These are phyloP conservation scores for Yamadazyma phyllophila DNA, from an alignment of 805 yeast genomes.

Conservation along the genomic window DNA sequence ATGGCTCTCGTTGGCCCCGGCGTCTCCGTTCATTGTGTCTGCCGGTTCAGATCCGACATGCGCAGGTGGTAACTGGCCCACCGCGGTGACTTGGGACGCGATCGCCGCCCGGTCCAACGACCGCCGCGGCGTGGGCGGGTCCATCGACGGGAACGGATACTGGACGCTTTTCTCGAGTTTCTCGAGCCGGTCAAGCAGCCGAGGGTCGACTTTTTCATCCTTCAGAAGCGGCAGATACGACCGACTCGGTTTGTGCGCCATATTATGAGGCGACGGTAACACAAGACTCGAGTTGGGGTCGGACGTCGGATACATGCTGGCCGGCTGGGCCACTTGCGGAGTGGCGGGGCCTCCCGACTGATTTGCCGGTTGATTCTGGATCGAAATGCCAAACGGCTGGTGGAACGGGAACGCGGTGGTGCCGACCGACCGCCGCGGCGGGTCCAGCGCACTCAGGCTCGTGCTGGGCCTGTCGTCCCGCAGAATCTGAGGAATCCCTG, in stretches of 20 bases:
- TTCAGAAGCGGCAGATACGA: constrained; percentile 14
- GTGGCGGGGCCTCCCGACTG: background rate
- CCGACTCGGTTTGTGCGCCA: constrained; percentile 7
- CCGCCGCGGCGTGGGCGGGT: constrained; percentile 15
- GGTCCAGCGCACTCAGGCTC: background rate
- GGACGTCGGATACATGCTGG: background rate
- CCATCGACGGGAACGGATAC: constrained; percentile 11
- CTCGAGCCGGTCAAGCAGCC: constrained; percentile 4
- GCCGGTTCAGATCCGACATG: no score
- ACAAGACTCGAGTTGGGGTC: constrained; percentile 6
- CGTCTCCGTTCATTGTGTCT: background rate
- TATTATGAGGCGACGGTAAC: constrained; percentile 2
- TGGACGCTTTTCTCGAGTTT: constrained; percentile 4
- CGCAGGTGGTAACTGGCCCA: no score
- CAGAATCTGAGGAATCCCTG: constrained; percentile 6
- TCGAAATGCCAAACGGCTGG: constrained; percentile 3
- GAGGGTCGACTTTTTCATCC: constrained; percentile 4
- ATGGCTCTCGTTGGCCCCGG: background rate
- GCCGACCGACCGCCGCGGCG: background rate
- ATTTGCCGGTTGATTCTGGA: background rate
- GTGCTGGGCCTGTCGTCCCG: constrained; percentile 10
- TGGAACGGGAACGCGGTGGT: constrained; percentile 3
- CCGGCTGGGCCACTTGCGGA: background rate
- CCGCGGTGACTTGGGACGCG: no score
- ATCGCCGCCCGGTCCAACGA: no score